Evolutionary conservation across 164 flowering plant genomes (phyloP), one percentile per base, ranked within the genome.

Genomic region (Vitis labrusca): DNA sequence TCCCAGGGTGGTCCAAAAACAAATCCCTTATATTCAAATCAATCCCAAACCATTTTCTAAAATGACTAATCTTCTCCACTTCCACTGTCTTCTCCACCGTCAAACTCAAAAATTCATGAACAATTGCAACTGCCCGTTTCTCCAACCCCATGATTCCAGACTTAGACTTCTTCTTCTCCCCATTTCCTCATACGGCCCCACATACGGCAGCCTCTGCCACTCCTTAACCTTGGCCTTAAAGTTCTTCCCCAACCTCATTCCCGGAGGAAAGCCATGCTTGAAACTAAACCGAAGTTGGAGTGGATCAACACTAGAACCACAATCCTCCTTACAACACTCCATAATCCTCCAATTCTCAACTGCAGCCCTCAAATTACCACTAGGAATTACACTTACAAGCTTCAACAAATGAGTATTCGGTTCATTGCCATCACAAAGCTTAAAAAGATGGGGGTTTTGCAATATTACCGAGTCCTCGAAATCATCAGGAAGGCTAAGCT

Each of bases 31-130:
- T 78, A 69, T 93, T 93, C 73, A 90, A 80, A 58, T 91, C 95
- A 65, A 93, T 90, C 69, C 86, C 91, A 78, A 90, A 91, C 79
- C 89, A 90, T 63, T 89, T 87, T 76, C 93, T 87, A 64, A 95
- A 93, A 72, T 91, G 99, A 55, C 97, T 95, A 13, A 93, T 90
- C 87, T 91, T 93, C 87, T 93, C 98, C 69, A 95, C 98, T 79
- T 91, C 98, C 67, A 93, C 86, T 92, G 84, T 90, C 83, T 85
- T 87, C 78, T 87, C 93, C 69, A 89, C 97, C 0, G 97, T 93
- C 85, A 95, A 80, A 74, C 89, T 93, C 79, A 95, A 77, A 73
- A 95, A 91, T 76, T 91, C 98, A 67, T 93, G 99, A 64, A 82
- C 86, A 16, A 91, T 83, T 48, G 84, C 94, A 59, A 95, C 97